A percentile compares a stretch with the other conserved stretches of the same genome.
phyloP scores from a whole-genome alignment of 257 asterid species.

The Salvia rosmarinus region DNA sequence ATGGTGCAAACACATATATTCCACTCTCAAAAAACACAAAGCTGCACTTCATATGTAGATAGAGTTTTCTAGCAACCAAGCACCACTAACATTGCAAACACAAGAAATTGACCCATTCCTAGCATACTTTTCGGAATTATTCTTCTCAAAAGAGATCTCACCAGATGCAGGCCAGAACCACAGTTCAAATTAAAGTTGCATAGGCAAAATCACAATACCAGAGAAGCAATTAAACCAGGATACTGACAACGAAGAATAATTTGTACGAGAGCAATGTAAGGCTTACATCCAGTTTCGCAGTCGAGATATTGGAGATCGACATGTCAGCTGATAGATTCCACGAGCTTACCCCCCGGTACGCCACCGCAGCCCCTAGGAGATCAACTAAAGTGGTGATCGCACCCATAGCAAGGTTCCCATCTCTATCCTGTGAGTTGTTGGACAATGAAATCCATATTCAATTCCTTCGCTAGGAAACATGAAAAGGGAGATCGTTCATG shows the following conservation, averaged over 20 bases:
- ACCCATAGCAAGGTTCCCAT: conserved; percentile 62
- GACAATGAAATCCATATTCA: not conserved
- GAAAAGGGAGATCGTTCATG: not conserved
- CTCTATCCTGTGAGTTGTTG: conserved; percentile 46
- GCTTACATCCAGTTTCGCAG: conserved; percentile 70
- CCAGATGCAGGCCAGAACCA: not conserved
- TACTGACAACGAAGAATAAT: too few species aligned
- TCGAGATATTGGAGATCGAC: conserved; percentile 64
- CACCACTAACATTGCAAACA: not conserved
- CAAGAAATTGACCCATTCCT: not conserved
- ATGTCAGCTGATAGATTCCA: conserved; percentile 76
- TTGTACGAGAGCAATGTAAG: not conserved
- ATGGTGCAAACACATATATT: too few species aligned
- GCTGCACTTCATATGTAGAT: too few species aligned
- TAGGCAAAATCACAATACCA: not conserved
- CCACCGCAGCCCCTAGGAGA: conserved; percentile 67
- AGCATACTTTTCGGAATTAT: too few species aligned
- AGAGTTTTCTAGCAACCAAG: too few species aligned
- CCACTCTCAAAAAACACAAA: too few species aligned
- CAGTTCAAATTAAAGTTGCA: not conserved
- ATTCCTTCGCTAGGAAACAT: not conserved
- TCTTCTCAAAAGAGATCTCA: too few species aligned
- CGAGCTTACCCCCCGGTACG: conserved; percentile 53
- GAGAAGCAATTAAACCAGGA: not conserved
- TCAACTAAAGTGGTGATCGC: conserved; percentile 72